phyloP scores from a whole-genome alignment of 139 green algal species.

The Trebouxia sp. region DNA sequence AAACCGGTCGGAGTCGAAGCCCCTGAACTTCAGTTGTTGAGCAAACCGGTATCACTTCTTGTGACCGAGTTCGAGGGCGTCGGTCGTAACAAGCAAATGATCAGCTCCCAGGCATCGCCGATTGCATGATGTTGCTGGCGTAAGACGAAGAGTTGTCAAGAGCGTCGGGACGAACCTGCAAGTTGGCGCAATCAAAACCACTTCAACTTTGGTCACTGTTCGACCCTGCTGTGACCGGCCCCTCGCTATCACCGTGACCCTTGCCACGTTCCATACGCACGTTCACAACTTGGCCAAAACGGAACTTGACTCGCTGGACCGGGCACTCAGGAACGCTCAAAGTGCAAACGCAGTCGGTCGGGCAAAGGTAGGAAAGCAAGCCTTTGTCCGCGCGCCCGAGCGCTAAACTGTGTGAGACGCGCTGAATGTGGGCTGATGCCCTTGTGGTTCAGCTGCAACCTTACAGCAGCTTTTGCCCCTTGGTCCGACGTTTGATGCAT shows the following conservation, averaged over 20 bases:
- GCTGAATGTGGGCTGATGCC: no score
- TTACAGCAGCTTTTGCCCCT: no score
- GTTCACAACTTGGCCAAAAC: not conserved
- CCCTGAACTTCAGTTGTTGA: no score
- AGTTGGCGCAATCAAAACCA: slow-evolving; percentile 2
- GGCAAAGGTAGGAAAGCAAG: not conserved
- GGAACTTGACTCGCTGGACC: not conserved
- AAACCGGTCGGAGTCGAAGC: no score
- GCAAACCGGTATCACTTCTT: no score
- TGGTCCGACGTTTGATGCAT: no score
- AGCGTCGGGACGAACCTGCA: not conserved
- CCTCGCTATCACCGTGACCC: not conserved
- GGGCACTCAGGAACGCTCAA: no score
- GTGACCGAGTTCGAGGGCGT: no score
- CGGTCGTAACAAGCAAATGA: not conserved
- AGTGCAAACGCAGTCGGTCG: slow-evolving; percentile 18
- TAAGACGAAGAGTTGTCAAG: not conserved
- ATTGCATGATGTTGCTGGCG: not conserved
- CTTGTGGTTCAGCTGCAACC: not conserved
- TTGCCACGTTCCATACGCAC: not conserved
- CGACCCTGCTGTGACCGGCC: slow-evolving; percentile 12
- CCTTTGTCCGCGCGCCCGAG: not conserved
- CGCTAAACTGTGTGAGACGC: no score
- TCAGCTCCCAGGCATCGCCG: not conserved
- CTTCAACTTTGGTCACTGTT: not conserved